phyloP scores from a whole-genome alignment of 805 yeast genomes.

The Teunomyces panamensis region DNA sequence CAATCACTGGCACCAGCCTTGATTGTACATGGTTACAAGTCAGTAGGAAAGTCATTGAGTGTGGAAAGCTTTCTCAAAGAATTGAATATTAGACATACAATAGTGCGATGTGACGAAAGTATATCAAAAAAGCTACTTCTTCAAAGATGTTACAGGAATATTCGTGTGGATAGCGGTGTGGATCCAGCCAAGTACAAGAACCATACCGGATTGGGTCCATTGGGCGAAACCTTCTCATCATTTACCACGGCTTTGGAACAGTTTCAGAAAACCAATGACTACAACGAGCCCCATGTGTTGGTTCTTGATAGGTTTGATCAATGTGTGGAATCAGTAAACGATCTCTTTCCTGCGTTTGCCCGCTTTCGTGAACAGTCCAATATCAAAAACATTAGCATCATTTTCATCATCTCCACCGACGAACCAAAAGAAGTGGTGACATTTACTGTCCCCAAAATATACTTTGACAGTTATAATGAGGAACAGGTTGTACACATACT shows the following conservation, averaged over 20 bases:
- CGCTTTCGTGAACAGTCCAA: constrained; percentile 42
- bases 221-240: constrained; percentile 40
- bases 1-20: constrained; percentile 32
- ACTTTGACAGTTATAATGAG: constrained; percentile 36
- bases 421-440: constrained; percentile 39
- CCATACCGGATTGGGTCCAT: constrained; percentile 19
- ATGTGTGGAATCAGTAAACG: constrained; percentile 41
- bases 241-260: constrained; percentile 42
- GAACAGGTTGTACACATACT: constrained; percentile 38
- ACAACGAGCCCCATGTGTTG: constrained; percentile 36
- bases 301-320: constrained; percentile 49
- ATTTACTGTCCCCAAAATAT: constrained; percentile 37
- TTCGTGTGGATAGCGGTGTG: constrained; percentile 35
- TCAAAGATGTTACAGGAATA: constrained; percentile 38
- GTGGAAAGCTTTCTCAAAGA: constrained; percentile 28
- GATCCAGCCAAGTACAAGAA: constrained; percentile 14
- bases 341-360: constrained; percentile 37
- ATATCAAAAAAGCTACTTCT: constrained; percentile 40
- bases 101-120: constrained; percentile 45
- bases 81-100: constrained; percentile 23
- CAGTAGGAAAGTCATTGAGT: constrained; percentile 48
- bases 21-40: constrained; percentile 47
- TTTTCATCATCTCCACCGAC: constrained; percentile 41
- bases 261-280: constrained; percentile 28
- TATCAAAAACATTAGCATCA: constrained; percentile 30